A percentile compares a stretch with the other conserved stretches of the same genome.
Conservation (phyloP, 2,329 filamentous ascomycete genomes). For the Fusarium sp. region DNA sequence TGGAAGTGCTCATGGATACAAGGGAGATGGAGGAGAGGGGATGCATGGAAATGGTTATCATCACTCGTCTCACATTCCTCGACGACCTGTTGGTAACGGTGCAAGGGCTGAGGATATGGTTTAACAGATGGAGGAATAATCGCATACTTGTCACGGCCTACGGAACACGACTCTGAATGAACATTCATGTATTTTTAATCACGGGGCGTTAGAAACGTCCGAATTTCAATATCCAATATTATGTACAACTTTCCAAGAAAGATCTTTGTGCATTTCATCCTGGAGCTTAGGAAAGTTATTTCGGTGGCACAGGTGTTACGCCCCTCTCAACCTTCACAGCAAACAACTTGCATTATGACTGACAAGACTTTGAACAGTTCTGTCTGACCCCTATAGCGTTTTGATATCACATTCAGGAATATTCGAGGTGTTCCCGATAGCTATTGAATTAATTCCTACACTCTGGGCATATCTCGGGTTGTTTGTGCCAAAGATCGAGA, state of each 20-base stretch:
- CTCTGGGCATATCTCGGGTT: not conserved
- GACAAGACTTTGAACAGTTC: no score
- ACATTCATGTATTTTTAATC: not conserved
- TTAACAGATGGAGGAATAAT: not conserved
- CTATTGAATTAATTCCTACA: not conserved
- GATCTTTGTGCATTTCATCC: no score
- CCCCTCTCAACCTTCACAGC: no score
- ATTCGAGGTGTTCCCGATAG: not conserved
- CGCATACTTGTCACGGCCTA: no score
- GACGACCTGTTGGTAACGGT: conserved; percentile 25
- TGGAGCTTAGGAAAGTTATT: no score
- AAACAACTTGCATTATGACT: no score
- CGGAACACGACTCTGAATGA: not conserved
- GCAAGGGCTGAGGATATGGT: conserved; percentile 30
- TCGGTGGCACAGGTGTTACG: no score
- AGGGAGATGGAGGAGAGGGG: conserved; percentile 26
- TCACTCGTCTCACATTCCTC: conserved; percentile 25
- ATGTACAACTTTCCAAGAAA: not conserved
- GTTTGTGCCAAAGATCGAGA: not conserved
- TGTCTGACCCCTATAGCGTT: no score
- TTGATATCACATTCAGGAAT: no score
- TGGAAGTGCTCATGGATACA: conserved; percentile 21
- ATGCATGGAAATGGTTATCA: conserved; percentile 23
- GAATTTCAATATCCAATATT: not conserved
- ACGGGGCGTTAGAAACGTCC: not conserved